Evolutionary conservation across 345 rosid species (phyloP).

Genomic region (Boechera retrofracta): DNA sequence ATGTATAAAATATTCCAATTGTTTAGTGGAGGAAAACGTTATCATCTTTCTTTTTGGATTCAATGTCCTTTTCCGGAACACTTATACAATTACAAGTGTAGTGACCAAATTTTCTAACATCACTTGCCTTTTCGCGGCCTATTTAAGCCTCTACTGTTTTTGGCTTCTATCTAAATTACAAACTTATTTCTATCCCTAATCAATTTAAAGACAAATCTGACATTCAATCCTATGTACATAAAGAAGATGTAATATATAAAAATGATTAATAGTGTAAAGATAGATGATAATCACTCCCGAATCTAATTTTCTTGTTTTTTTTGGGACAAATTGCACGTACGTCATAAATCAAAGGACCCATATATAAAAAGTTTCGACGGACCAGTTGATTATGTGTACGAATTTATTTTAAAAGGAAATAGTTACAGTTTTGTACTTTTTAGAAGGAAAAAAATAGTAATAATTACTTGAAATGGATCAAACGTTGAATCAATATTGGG

Average conservation of each 20-base stretch:
- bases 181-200: constrained; percentile 22
- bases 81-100: constrained; percentile 25
- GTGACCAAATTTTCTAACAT: constrained; percentile 20
- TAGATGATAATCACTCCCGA: background rate
- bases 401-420: constrained; percentile 21
- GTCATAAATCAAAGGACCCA: constrained; percentile 29
- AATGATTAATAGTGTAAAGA: background rate
- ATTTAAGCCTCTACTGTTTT: constrained; percentile 39
- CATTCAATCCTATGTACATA: constrained; percentile 15
- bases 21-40: constrained; percentile 14
- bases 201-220: constrained; percentile 27
- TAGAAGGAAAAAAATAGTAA: background rate
- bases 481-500: constrained; percentile 40
- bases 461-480: constrained; percentile 34
- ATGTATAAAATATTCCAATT: background rate
- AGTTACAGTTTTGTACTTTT: constrained; percentile 19
- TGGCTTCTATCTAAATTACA: constrained; percentile 37
- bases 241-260: background rate
- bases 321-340: background rate
- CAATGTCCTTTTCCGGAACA: background rate
- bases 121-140: constrained; percentile 40
- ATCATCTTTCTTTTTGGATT: background rate
- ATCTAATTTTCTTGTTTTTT: background rate
- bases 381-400: constrained; percentile 33
- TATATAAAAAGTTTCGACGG: constrained; percentile 16